phyloP scores from a whole-genome alignment of 164 flowering plant genomes.

The Piper betle region DNA sequence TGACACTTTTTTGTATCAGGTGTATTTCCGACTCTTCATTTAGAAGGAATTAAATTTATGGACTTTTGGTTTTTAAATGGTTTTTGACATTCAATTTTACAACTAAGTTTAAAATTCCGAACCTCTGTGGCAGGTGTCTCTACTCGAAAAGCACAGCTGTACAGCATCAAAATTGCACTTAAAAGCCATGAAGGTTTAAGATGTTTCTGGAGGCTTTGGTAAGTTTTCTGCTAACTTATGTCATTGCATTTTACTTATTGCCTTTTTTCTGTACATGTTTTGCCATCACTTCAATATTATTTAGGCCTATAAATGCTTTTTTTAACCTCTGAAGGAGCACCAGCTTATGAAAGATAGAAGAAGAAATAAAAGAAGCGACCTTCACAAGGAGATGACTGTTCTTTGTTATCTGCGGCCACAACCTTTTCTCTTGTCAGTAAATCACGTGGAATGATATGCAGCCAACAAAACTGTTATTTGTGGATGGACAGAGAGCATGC shows the following conservation, averaged over 20 bases:
- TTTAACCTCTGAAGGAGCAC: constrained; percentile 55
- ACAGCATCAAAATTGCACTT: constrained; percentile 88
- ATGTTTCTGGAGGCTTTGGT: constrained; percentile 85
- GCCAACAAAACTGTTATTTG: constrained; percentile 38
- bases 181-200: constrained; percentile 89
- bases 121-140: constrained; percentile 65
- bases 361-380: constrained; percentile 52
- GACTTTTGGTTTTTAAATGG: background rate
- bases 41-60: background rate
- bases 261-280: constrained; percentile 1
- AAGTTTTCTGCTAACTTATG: constrained; percentile 18
- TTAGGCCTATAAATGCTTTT: background rate
- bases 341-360: constrained; percentile 91
- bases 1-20: background rate
- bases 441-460: constrained; percentile 38
- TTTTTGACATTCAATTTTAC: background rate
- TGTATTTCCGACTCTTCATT: background rate
- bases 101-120: background rate
- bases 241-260: background rate
- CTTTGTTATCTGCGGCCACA: constrained; percentile 22
- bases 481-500: constrained; percentile 61
- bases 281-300: background rate
- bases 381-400: constrained; percentile 36
- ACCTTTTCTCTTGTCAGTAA: constrained; percentile 32
- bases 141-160: constrained; percentile 93